phyloP scores from a whole-genome alignment of 352 stramenopile genomes.

The Phytophthora brassicae region DNA sequence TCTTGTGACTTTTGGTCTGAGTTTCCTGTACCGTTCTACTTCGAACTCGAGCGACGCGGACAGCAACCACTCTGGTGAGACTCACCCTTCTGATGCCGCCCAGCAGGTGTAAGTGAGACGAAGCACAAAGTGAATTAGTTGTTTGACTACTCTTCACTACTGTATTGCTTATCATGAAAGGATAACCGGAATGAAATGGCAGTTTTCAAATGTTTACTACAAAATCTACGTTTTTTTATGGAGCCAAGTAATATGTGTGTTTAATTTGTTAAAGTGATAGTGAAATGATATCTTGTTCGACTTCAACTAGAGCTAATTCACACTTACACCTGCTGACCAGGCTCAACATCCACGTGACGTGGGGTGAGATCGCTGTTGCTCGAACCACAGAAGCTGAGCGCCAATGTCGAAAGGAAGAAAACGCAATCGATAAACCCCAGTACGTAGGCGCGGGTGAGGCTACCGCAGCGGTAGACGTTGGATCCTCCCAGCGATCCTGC shows the following conservation, averaged over 20 bases:
- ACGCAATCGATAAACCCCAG: slow-evolving; percentile 41
- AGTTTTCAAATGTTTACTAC: background rate
- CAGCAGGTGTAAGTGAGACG: slow-evolving; percentile 26
- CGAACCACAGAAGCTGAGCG: slow-evolving; percentile 23
- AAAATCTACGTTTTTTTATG: no score
- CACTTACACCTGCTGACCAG: slow-evolving; percentile 27
- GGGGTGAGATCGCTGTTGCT: slow-evolving; percentile 10
- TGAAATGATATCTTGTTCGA: no score
- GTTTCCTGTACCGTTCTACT: slow-evolving; percentile 30
- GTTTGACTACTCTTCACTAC: background rate
- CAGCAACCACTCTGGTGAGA: slow-evolving; percentile 21
- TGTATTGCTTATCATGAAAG: background rate
- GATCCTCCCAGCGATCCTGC: slow-evolving; percentile 17
- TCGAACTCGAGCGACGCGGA: slow-evolving; percentile 9
- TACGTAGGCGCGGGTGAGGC: slow-evolving; percentile 37
- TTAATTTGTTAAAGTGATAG: slow-evolving; percentile 8
- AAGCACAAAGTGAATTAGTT: slow-evolving; percentile 5
- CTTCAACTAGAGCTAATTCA: background rate
- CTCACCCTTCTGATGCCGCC: slow-evolving; percentile 16
- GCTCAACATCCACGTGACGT: slow-evolving; percentile 25
- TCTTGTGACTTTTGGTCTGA: slow-evolving; percentile 36
- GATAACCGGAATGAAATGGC: slow-evolving; percentile 10
- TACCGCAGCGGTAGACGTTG: slow-evolving; percentile 46
- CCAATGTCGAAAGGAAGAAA: slow-evolving; percentile 36
- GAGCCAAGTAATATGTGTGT: no score